Percentiles rank a stretch among this genome's conserved stretches.
These are phyloP conservation scores for Euphorbia corollata DNA, from an alignment of 441 rosid genomes.

Conservation along the genomic window DNA sequence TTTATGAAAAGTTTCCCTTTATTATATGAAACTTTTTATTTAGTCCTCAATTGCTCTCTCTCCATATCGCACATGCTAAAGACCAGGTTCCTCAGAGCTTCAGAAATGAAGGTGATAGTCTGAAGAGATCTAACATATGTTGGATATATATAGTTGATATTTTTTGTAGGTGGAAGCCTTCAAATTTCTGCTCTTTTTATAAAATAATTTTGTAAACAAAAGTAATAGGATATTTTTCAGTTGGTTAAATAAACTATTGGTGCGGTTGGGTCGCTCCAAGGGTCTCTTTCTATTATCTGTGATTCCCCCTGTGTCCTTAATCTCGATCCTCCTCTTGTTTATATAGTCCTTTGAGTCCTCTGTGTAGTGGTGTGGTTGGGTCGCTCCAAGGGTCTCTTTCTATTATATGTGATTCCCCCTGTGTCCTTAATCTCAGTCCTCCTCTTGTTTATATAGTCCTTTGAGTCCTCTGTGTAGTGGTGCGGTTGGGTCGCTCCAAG, in stretches of 20 bases:
- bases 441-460: no score
- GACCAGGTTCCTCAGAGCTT: background rate
- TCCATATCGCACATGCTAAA: no score
- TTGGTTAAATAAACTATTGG: background rate
- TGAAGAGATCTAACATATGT: background rate
- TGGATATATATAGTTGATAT: background rate
- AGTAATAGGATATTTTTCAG: background rate
- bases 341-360: no score
- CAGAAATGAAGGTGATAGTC: background rate
- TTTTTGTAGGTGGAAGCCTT: background rate
- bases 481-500: no score
- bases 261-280: no score
- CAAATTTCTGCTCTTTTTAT: background rate
- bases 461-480: no score
- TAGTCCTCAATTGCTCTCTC: background rate
- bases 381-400: no score
- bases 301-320: no score
- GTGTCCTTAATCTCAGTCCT: no score
- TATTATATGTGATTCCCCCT: no score
- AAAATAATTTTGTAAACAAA: background rate
- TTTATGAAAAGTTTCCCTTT: background rate
- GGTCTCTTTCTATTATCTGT: constrained; percentile 23
- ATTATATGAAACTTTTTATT: background rate
- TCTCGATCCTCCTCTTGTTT: no score
- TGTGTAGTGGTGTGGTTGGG: no score